phyloP scores from a whole-genome alignment of 2,329 filamentous ascomycete species.

The Pseudogymnoascus sp. region DNA sequence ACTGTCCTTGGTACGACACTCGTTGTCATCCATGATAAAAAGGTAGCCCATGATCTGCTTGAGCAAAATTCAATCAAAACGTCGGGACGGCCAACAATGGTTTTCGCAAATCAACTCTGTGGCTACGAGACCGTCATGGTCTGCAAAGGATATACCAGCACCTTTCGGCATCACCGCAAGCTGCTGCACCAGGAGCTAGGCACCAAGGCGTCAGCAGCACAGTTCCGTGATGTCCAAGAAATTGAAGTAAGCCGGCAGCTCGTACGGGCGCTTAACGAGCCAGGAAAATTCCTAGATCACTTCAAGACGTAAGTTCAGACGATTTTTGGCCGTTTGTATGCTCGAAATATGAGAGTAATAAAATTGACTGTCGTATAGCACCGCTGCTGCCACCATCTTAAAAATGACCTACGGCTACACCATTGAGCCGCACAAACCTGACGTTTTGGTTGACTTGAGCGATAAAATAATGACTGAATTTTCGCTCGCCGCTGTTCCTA shows the following conservation, averaged over 20 bases:
- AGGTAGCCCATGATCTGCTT: slow-evolving; percentile 29
- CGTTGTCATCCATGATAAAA: slow-evolving; percentile 30
- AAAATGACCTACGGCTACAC: slow-evolving; percentile 15
- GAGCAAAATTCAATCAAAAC: slow-evolving; percentile 25
- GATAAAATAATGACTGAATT: slow-evolving; percentile 16
- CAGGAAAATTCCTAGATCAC: slow-evolving; percentile 17
- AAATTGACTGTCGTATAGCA: slow-evolving; percentile 1
- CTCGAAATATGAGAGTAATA: background rate
- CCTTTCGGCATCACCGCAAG: slow-evolving; percentile 24
- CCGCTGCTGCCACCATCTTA: slow-evolving; percentile 11
- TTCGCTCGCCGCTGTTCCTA: slow-evolving; percentile 12
- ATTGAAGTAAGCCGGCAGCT: slow-evolving; percentile 17
- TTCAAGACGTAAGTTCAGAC: slow-evolving; percentile 17
- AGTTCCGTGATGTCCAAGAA: slow-evolving; percentile 19
- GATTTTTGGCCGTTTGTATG: background rate
- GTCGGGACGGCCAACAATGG: slow-evolving; percentile 26
- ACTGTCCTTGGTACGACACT: slow-evolving; percentile 31
- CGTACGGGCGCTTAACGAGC: slow-evolving; percentile 15
- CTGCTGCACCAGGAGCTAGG: slow-evolving; percentile 25
- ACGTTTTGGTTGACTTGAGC: slow-evolving; percentile 11
- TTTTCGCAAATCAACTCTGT: slow-evolving; percentile 25
- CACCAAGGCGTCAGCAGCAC: slow-evolving; percentile 20
- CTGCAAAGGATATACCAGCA: slow-evolving; percentile 20
- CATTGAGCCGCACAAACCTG: slow-evolving; percentile 11
- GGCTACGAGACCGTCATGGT: slow-evolving; percentile 23